These are phyloP conservation scores for Hemerocallis citrina DNA, from an alignment of 106 monocot genomes.

Conservation along the genomic window DNA sequence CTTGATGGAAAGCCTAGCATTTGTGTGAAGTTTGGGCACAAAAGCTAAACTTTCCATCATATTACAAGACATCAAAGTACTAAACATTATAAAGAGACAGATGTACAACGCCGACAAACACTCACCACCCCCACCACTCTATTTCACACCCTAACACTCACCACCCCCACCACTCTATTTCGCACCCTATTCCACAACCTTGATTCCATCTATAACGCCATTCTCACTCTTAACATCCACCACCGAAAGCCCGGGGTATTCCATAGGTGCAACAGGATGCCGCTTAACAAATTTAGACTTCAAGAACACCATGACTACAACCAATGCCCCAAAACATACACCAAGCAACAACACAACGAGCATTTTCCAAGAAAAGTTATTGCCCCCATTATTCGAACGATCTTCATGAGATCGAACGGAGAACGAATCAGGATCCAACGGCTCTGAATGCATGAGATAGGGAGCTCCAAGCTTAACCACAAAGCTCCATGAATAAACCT, in stretches of 20 bases:
- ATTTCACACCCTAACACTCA: too few relatives aligned
- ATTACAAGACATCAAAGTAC: conserved; percentile 10
- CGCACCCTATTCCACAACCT: conserved; percentile 2
- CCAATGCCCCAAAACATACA: conserved; percentile 46
- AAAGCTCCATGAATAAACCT: conserved; percentile 69
- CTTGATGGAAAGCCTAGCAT: conserved; percentile 36
- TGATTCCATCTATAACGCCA: conserved; percentile 20
- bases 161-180: too few relatives aligned
- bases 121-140: conserved; percentile 7
- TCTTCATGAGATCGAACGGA: conserved; percentile 6
- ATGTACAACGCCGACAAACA: conserved; percentile 12
- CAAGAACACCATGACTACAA: conserved; percentile 29
- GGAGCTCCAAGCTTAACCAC: conserved; percentile 31
- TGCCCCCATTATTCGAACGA: background rate
- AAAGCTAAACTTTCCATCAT: conserved; percentile 45
- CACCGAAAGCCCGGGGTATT: conserved; percentile 28
- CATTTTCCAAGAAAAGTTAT: conserved; percentile 17
- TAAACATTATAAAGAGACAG: background rate
- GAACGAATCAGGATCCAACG: conserved; percentile 51
- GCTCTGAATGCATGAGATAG: conserved; percentile 77
- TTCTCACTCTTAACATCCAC: conserved; percentile 46
- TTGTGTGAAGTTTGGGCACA: conserved; percentile 24
- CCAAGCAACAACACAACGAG: conserved; percentile 41
- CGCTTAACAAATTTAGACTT: conserved; percentile 27
- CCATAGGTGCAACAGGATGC: conserved; percentile 37